Percentiles rank a stretch among this genome's conserved stretches.
Conservation (phyloP, 2,329 filamentous ascomycete genomes). For the Mycocentrospora acerina region DNA sequence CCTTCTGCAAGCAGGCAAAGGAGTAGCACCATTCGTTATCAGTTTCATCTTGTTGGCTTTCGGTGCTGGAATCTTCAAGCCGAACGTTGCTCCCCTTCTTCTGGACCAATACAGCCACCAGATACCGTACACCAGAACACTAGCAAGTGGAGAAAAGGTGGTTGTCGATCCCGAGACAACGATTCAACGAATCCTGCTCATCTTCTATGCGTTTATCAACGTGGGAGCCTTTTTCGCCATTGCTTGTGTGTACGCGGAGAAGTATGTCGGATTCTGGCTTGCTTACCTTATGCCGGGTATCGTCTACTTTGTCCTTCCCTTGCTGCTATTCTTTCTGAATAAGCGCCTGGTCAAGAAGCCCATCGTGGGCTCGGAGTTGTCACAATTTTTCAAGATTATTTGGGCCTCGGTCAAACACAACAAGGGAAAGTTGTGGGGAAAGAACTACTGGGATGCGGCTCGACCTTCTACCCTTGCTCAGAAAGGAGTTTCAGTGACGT, state of each 20-base stretch:
- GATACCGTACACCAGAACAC: constrained; percentile 45
- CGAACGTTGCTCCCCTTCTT: constrained; percentile 47
- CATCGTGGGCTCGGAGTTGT: constrained; percentile 38
- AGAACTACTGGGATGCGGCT: constrained; percentile 35
- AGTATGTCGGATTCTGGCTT: constrained; percentile 45
- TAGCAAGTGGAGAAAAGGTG: constrained; percentile 31
- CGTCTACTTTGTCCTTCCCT: constrained; percentile 28
- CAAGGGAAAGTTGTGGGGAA: constrained; percentile 38
- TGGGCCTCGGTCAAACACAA: constrained; percentile 34
- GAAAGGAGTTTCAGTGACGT: constrained; percentile 24
- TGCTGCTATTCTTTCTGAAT: constrained; percentile 32
- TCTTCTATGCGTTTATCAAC: constrained; percentile 34
- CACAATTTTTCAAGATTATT: constrained; percentile 37
- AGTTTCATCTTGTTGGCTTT: constrained; percentile 38
- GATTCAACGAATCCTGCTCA: constrained; percentile 38
- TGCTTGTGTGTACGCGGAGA: constrained; percentile 42
- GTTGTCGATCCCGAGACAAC: constrained; percentile 52
- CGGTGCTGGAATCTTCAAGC: constrained; percentile 39
- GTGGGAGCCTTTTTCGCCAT: constrained; percentile 9
- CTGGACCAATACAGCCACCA: constrained; percentile 50
- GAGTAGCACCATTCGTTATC: constrained; percentile 44
- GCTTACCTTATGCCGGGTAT: constrained; percentile 42
- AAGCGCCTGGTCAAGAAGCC: constrained; percentile 36
- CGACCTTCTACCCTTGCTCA: constrained; percentile 29
- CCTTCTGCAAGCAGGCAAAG: constrained; percentile 42